Evolutionary conservation across 2,329 filamentous ascomycete species (phyloP).

Genomic region (Diaporthe capsici): DNA sequence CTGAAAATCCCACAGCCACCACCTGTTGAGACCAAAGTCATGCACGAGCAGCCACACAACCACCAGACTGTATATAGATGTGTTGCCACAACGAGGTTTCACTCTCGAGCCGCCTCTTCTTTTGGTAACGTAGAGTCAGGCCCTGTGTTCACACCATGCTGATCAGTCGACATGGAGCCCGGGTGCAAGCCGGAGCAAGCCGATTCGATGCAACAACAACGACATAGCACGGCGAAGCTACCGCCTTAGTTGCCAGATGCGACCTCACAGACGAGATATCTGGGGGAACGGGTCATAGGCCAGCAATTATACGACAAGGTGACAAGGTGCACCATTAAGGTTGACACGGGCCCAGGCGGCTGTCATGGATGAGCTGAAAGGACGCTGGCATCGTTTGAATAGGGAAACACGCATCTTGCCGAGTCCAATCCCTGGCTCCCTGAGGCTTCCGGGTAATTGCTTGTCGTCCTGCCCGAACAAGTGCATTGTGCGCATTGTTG

Average conservation of each 20-base stretch:
- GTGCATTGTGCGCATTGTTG: slow-evolving; percentile 24
- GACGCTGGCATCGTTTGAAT: slow-evolving; percentile 19
- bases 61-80: slow-evolving; percentile 24
- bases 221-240: slow-evolving; percentile 23
- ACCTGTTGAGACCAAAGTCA: slow-evolving; percentile 23
- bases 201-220: slow-evolving; percentile 9
- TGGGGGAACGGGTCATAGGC: slow-evolving; percentile 13
- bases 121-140: background rate
- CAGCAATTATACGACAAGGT: slow-evolving; percentile 16
- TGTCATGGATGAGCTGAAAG: slow-evolving; percentile 26
- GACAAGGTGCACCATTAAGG: slow-evolving; percentile 32
- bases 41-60: slow-evolving; percentile 32
- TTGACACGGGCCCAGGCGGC: slow-evolving; percentile 21
- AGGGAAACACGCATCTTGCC: slow-evolving; percentile 30
- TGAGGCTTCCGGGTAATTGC: slow-evolving; percentile 16
- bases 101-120: background rate
- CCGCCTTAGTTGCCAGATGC: slow-evolving; percentile 21
- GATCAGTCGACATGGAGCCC: slow-evolving; percentile 20
- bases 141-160: slow-evolving; percentile 10
- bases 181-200: slow-evolving; percentile 16
- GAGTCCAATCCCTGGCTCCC: slow-evolving; percentile 4
- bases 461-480: slow-evolving; percentile 30
- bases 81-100: slow-evolving; percentile 23
- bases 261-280: slow-evolving; percentile 28
- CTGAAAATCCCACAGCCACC: slow-evolving; percentile 38